phyloP scores from a whole-genome alignment of 192 early-diverging fungal genomes.

The Backusella sp. region DNA sequence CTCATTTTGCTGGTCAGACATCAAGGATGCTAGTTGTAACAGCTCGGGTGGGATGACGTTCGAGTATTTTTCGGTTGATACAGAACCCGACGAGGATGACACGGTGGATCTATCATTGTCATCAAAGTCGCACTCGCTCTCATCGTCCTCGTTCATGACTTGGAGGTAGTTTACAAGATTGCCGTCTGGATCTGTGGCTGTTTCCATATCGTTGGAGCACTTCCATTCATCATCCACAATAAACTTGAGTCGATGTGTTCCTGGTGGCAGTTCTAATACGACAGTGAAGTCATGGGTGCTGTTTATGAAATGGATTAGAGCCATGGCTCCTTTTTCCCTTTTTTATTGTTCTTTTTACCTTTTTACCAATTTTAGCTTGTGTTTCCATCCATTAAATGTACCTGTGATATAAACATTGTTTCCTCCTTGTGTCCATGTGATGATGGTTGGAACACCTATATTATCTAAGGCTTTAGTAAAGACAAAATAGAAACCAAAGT shows the following conservation, averaged over 20 bases:
- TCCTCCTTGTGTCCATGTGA: slow-evolving; percentile 85
- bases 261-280: slow-evolving; percentile 86
- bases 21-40: slow-evolving; percentile 15
- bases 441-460: slow-evolving; percentile 78
- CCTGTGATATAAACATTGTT: slow-evolving; percentile 90
- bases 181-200: slow-evolving; percentile 91
- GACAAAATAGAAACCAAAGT: neutral
- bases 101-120: slow-evolving; percentile 14
- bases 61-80: slow-evolving; percentile 37
- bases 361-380: slow-evolving; percentile 80
- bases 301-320: neutral
- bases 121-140: slow-evolving; percentile 48
- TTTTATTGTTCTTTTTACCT: slow-evolving; percentile 34
- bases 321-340: too few relatives aligned
- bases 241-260: slow-evolving; percentile 95
- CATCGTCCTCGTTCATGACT: slow-evolving; percentile 67
- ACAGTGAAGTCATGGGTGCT: slow-evolving; percentile 77
- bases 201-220: slow-evolving; percentile 86
- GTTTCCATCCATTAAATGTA: slow-evolving; percentile 96
- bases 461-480: neutral
- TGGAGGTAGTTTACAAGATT: slow-evolving; percentile 96
- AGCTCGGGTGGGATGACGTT: slow-evolving; percentile 36
- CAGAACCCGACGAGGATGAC: slow-evolving; percentile 4
- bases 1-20: neutral
- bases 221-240: slow-evolving; percentile 99